These are phyloP conservation scores for Exserohilum turcica DNA, from an alignment of 2,329 filamentous ascomycete genomes.

Conservation along the genomic window DNA sequence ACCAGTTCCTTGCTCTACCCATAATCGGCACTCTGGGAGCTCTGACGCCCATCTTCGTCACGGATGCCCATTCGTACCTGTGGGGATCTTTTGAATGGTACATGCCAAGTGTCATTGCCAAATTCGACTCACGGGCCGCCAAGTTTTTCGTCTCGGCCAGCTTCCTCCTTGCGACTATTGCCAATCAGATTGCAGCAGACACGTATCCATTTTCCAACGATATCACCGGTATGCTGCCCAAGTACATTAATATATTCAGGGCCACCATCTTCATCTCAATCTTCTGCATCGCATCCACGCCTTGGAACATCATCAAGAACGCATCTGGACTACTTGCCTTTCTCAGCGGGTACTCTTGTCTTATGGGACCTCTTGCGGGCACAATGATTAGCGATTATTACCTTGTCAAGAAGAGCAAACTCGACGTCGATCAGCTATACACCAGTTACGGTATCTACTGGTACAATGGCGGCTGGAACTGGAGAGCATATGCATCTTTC, in stretches of 20 bases:
- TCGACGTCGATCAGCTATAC: slow-evolving; percentile 44
- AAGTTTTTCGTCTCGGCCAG: slow-evolving; percentile 50
- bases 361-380: slow-evolving; percentile 46
- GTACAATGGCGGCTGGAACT: slow-evolving; percentile 42
- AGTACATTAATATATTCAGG: slow-evolving; percentile 46
- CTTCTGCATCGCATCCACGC: slow-evolving; percentile 43
- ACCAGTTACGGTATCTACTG: slow-evolving; percentile 41
- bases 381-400: slow-evolving; percentile 46
- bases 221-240: slow-evolving; percentile 41
- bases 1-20: slow-evolving; percentile 56
- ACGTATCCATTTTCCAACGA: slow-evolving; percentile 48
- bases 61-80: slow-evolving; percentile 52
- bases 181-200: slow-evolving; percentile 51
- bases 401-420: slow-evolving; percentile 43
- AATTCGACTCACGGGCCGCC: slow-evolving; percentile 52
- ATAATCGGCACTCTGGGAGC: slow-evolving; percentile 55
- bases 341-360: slow-evolving; percentile 44
- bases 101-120: slow-evolving; percentile 55
- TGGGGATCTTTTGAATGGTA: slow-evolving; percentile 57
- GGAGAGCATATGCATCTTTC: slow-evolving; percentile 43
- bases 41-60: slow-evolving; percentile 56
- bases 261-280: slow-evolving; percentile 43
- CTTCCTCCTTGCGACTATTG: slow-evolving; percentile 52
- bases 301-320: slow-evolving; percentile 48
- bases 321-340: slow-evolving; percentile 43